Conservation (phyloP, 768 basidiomycete genomes). For the Basidioascus undulatus region DNA sequence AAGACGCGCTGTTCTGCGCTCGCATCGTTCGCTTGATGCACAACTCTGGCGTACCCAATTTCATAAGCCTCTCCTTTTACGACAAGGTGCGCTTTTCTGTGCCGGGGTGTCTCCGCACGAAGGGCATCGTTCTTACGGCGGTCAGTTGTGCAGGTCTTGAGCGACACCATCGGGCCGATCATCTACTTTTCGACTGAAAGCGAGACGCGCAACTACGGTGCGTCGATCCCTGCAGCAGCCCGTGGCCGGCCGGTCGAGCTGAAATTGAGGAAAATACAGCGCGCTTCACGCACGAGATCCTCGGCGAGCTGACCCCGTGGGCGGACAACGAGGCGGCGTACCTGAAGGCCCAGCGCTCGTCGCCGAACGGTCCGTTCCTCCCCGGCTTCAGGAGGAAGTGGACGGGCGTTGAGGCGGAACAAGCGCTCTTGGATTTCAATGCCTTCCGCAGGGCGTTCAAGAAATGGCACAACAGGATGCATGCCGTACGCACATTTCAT, state of each 20-base stretch:
- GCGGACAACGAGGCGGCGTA: constrained; percentile 34
- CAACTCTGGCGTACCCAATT: constrained; percentile 63
- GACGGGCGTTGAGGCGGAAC: constrained; percentile 30
- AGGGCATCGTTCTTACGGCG: background rate
- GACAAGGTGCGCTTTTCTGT: constrained; percentile 34
- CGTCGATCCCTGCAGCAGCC: constrained; percentile 6
- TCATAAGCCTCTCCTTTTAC: constrained; percentile 63
- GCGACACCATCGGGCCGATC: constrained; percentile 56
- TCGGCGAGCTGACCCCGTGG: constrained; percentile 61
- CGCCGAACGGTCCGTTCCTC: constrained; percentile 37
- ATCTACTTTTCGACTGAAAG: constrained; percentile 88
- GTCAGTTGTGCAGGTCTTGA: constrained; percentile 43
- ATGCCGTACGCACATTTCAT: constrained; percentile 28
- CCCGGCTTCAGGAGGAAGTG: constrained; percentile 11
- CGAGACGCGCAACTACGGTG: constrained; percentile 85
- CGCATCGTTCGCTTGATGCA: constrained; percentile 77
- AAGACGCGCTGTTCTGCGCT: constrained; percentile 86
- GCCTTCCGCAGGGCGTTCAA: constrained; percentile 42
- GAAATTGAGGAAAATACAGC: constrained; percentile 20
- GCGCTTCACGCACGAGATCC: constrained; percentile 58
- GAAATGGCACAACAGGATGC: constrained; percentile 66
- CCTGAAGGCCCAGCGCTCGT: constrained; percentile 34
- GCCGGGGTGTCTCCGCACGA: background rate
- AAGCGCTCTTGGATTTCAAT: constrained; percentile 44
- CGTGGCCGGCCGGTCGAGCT: background rate